These are phyloP conservation scores for Chytridiales sp. DNA, from an alignment of 371 early-diverging fungal genomes.

Conservation along the genomic window DNA sequence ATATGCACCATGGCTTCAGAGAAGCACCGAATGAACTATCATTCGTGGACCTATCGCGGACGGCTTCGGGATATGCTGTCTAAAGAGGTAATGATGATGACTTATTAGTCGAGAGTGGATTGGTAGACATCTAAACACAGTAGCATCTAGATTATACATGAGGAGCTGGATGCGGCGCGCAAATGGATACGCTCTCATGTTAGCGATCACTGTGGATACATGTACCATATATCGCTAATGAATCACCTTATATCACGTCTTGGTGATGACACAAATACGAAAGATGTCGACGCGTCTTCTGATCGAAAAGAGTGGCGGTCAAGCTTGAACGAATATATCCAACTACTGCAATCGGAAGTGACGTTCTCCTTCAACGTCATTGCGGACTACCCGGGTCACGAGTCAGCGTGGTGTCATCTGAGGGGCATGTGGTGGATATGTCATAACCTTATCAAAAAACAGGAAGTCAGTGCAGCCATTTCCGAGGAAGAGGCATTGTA, in stretches of 20 bases:
- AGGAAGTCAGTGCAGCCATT: no score
- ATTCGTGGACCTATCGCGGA: slow-evolving; percentile 26
- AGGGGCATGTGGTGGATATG: slow-evolving; percentile 11
- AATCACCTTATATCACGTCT: no score
- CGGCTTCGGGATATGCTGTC: not conserved
- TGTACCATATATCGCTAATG: no score
- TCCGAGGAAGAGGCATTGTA: no score
- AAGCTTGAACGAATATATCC: no score
- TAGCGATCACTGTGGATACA: slow-evolving; percentile 16
- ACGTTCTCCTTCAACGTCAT: slow-evolving; percentile 3
- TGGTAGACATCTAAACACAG: not conserved
- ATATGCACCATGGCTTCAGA: slow-evolving; percentile 17
- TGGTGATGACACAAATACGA: no score
- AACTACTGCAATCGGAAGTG: slow-evolving; percentile 3
- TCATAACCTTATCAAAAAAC: no score
- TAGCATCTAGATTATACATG: slow-evolving; percentile 3
- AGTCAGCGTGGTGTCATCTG: slow-evolving; percentile 23
- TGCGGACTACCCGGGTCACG: slow-evolving; percentile 19
- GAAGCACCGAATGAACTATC: slow-evolving; percentile 29
- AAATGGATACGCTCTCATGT: slow-evolving; percentile 10
- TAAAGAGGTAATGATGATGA: not conserved
- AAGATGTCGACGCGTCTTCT: no score
- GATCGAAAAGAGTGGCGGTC: no score
- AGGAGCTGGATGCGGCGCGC: not conserved
- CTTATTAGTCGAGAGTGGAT: not conserved